Percentiles rank a stretch among this genome's conserved stretches.
Conservation (phyloP, 192 early-diverging fungal species). For the Umbelopsis ramanniana region DNA sequence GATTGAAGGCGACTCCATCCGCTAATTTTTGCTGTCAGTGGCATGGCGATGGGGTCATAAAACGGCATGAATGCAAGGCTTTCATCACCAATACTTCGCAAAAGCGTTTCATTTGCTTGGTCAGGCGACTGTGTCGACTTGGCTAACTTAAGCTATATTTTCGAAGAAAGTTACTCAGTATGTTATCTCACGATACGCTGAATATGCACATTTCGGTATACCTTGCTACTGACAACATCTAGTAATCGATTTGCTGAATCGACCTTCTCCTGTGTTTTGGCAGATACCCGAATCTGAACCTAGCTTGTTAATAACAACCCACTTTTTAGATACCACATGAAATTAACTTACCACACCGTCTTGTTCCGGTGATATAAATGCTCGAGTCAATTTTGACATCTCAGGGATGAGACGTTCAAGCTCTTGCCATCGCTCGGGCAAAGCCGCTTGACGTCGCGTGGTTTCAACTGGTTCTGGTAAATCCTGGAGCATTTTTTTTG, state of each 20-base stretch:
- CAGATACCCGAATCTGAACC: background rate
- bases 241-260: slow-evolving; percentile 2
- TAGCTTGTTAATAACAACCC: background rate
- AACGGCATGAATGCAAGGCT: background rate
- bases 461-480: background rate
- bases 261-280: background rate
- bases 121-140: background rate
- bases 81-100: background rate
- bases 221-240: background rate
- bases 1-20: background rate
- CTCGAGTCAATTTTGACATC: background rate
- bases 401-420: slow-evolving; percentile 2
- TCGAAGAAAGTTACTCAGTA: background rate
- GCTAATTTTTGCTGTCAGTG: background rate
- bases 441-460: background rate
- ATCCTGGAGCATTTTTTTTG: background rate
- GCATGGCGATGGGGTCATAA: slow-evolving; percentile 9
- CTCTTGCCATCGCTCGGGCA: background rate
- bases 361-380: background rate
- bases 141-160: background rate
- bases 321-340: background rate
- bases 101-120: background rate
- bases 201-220: background rate
- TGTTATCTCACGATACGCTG: background rate
- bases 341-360: slow-evolving; percentile 2